phyloP scores from a whole-genome alignment of 805 yeast genomes.

The Scheffersomyces amazonensis region DNA sequence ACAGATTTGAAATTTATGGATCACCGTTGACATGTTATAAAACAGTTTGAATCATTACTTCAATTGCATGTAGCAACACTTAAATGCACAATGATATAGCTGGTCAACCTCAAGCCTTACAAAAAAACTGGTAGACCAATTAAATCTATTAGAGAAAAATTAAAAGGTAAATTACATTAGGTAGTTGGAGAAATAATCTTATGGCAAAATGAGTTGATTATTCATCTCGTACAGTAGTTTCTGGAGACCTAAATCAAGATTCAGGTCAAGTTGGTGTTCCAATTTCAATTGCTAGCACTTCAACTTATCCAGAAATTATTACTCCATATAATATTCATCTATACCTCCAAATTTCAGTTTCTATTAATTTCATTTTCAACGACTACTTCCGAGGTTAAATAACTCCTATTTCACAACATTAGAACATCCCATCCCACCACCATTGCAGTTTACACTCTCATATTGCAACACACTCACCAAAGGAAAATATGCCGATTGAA shows the following conservation, averaged over 20 bases:
- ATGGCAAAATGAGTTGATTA: conserved; percentile 99
- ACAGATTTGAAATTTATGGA: conserved; percentile 96
- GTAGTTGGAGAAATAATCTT: conserved; percentile 95
- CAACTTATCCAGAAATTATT: conserved; percentile 95
- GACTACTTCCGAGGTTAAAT: no score
- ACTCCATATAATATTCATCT: conserved; percentile 96
- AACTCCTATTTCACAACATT: no score
- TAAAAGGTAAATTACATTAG: conserved; percentile 99
- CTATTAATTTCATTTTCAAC: no score
- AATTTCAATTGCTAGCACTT: conserved; percentile 89
- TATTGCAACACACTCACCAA: no score
- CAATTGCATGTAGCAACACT: conserved; percentile 98
- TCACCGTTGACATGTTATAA: conserved; percentile 98
- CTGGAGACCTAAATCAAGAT: conserved; percentile 98
- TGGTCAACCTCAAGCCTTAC: conserved; percentile 98
- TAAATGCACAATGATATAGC: conserved; percentile 99
- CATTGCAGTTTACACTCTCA: no score
- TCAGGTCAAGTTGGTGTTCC: conserved; percentile 99
- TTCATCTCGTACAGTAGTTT: conserved; percentile 98
- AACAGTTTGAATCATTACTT: conserved; percentile 90
- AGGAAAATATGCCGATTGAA: no score
- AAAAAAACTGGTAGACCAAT: conserved; percentile 98
- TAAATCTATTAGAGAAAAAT: conserved; percentile 97
- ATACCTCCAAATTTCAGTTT: no score
- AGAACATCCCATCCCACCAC: no score